Conservation (phyloP, 2,329 filamentous ascomycete genomes). For the Fusarium praegraminearum region DNA sequence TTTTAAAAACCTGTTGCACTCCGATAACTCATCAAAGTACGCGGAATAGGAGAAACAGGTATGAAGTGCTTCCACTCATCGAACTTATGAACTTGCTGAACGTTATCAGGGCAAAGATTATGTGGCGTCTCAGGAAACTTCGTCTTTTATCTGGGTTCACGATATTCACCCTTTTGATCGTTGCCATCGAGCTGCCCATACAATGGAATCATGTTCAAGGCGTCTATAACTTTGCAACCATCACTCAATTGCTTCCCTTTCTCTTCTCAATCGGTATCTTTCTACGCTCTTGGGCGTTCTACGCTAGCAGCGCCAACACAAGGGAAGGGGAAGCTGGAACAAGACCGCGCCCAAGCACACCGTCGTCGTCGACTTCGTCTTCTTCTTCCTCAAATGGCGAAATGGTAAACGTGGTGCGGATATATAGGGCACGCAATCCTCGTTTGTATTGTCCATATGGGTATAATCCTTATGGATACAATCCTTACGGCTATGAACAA, state of each 20-base stretch:
- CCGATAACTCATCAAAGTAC: conserved; percentile 29
- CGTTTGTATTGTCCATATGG: conserved; percentile 4
- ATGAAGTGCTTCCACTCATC: background rate
- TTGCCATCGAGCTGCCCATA: conserved; percentile 52
- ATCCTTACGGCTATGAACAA: background rate
- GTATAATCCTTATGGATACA: conserved; percentile 4
- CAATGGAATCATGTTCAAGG: conserved; percentile 50
- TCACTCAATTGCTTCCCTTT: conserved; percentile 51
- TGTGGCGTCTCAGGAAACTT: conserved; percentile 40
- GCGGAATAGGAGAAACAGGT: conserved; percentile 43
- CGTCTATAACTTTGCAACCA: conserved; percentile 44
- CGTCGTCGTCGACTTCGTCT: background rate
- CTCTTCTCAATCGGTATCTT: conserved; percentile 49
- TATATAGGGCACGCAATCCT: background rate
- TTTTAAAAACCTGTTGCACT: conserved; percentile 44
- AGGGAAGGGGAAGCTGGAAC: background rate
- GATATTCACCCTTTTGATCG: conserved; percentile 48
- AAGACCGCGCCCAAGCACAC: background rate
- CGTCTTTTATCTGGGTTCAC: conserved; percentile 35
- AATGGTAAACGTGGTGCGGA: background rate
- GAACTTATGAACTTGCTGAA: background rate
- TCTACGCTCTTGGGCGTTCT: conserved; percentile 44
- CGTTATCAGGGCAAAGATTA: conserved; percentile 34
- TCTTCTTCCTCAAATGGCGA: background rate
- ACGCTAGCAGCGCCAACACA: conserved; percentile 9